Evolutionary conservation across 768 basidiomycete genomes (phyloP).

Genomic region (Hebeloma cylindrosporum): DNA sequence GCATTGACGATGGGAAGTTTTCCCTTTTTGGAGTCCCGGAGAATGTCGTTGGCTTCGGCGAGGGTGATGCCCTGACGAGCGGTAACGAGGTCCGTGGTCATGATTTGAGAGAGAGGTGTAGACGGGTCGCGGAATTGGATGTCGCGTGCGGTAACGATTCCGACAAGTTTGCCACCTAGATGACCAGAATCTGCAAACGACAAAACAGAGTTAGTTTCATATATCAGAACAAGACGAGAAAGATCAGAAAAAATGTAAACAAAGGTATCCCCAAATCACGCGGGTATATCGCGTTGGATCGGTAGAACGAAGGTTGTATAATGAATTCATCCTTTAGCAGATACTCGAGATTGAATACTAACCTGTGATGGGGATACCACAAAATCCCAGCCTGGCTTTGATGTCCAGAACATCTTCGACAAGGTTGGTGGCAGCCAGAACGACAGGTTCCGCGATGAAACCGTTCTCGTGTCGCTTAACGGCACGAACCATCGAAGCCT

Average conservation of each 20-base stretch:
- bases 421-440: constrained; percentile 71
- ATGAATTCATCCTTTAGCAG: constrained; percentile 47
- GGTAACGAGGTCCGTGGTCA: constrained; percentile 88
- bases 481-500: constrained; percentile 96
- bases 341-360: constrained; percentile 34
- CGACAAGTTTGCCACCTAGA: constrained; percentile 89
- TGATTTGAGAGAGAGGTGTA: constrained; percentile 73
- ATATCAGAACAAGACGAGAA: constrained; percentile 14
- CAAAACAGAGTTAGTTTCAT: constrained; percentile 11
- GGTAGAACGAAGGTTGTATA: constrained; percentile 89
- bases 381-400: constrained; percentile 90
- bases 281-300: constrained; percentile 62
- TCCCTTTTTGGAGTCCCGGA: constrained; percentile 96
- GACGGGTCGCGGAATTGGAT: constrained; percentile 83
- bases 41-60: constrained; percentile 87
- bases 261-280: constrained; percentile 71
- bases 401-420: constrained; percentile 93
- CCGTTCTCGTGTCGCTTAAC: constrained; percentile 99
- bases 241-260: constrained; percentile 37
- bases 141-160: constrained; percentile 95
- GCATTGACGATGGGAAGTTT: constrained; percentile 78
- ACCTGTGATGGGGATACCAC: constrained; percentile 98
- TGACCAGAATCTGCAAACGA: constrained; percentile 76
- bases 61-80: constrained; percentile 89
- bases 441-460: constrained; percentile 94